Conservation (phyloP, 2,329 filamentous ascomycete genomes). For the Mycosphaerella sp. region DNA sequence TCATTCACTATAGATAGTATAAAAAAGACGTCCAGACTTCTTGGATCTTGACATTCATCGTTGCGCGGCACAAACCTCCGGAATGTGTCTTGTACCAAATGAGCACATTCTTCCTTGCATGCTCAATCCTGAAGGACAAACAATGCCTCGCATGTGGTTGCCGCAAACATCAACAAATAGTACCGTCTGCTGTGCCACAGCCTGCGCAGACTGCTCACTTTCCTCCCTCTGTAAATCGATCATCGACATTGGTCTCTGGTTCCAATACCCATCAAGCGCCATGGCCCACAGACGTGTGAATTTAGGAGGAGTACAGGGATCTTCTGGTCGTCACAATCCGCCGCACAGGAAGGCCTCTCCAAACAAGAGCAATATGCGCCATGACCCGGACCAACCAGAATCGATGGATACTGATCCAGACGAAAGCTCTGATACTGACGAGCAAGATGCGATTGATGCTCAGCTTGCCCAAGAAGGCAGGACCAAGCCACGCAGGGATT, state of each 20-base stretch:
- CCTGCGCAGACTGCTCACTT: background rate
- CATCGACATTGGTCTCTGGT: background rate
- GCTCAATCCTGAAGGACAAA: background rate
- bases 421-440: background rate
- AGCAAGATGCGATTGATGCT: background rate
- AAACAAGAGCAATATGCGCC: background rate
- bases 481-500: background rate
- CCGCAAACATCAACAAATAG: slow-evolving; percentile 1
- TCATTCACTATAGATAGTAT: no score
- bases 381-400: background rate
- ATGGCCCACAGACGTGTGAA: background rate
- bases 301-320: background rate
- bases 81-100: slow-evolving; percentile 1
- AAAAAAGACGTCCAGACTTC: no score
- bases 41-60: background rate
- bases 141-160: background rate
- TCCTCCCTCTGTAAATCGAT: background rate
- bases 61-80: background rate
- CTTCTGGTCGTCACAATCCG: background rate
- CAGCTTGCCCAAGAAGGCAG: background rate
- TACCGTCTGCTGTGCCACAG: background rate
- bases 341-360: background rate
- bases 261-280: background rate
- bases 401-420: background rate
- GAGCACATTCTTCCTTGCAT: slow-evolving; percentile 1